Conservation (phyloP, 352 stramenopile species). For the Pythium pyrilobum region DNA sequence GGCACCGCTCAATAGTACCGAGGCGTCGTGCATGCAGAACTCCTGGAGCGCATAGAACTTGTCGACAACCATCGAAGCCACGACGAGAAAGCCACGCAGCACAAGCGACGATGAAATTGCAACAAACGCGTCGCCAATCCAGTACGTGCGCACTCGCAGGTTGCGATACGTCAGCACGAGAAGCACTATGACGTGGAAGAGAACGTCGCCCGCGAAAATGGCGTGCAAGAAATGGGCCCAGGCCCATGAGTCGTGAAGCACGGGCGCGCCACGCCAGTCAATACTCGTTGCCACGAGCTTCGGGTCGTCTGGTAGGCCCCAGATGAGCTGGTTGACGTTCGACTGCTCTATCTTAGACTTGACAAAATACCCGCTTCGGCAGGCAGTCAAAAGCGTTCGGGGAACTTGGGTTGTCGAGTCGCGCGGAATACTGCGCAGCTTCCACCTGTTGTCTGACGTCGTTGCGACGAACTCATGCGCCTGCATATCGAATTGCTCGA, state of each 20-base stretch:
- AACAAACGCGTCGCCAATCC: constrained; percentile 37
- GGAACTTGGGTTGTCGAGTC: background rate
- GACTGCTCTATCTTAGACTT: constrained; percentile 1
- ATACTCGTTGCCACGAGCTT: background rate
- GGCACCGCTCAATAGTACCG: constrained; percentile 13
- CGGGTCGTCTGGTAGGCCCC: constrained; percentile 5
- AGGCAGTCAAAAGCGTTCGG: background rate
- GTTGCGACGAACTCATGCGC: constrained; percentile 1
- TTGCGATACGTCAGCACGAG: constrained; percentile 29
- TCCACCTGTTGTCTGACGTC: constrained; percentile 8
- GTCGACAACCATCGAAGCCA: constrained; percentile 31
- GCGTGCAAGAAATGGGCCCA: constrained; percentile 28
- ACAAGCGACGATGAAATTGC: constrained; percentile 29
- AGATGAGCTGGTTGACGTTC: constrained; percentile 14
- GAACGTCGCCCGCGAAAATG: constrained; percentile 21
- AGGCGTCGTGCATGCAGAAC: background rate
- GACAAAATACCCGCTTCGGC: constrained; percentile 13
- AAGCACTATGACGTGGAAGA: constrained; percentile 26
- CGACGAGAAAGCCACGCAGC: constrained; percentile 24
- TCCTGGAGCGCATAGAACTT: constrained; percentile 32
- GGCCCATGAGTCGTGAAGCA: constrained; percentile 14
- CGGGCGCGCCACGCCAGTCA: background rate
- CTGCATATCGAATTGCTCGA: constrained; percentile 6
- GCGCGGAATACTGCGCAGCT: constrained; percentile 6
- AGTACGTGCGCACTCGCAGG: constrained; percentile 23